These are phyloP conservation scores for Tolypocladium amazonense DNA, from an alignment of 2,329 filamentous ascomycete genomes.

Conservation along the genomic window DNA sequence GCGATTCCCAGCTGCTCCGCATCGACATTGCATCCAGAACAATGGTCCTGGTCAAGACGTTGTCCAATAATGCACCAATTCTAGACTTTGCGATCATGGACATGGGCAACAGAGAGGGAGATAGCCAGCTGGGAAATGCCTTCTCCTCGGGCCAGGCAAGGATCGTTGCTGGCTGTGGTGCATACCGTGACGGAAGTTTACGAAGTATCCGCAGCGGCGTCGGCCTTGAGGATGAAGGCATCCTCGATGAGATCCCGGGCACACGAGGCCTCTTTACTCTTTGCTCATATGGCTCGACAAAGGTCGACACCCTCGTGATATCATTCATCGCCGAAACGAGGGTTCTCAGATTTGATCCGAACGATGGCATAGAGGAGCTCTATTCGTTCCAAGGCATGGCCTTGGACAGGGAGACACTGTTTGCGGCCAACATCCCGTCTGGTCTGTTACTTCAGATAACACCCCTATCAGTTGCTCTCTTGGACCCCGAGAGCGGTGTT, in stretches of 20 bases:
- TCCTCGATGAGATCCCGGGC: constrained; percentile 68
- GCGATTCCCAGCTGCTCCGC: constrained; percentile 75
- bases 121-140: constrained; percentile 66
- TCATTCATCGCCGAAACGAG: constrained; percentile 79
- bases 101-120: constrained; percentile 74
- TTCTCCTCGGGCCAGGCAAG: constrained; percentile 93
- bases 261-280: constrained; percentile 66
- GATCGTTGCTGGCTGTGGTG: constrained; percentile 86
- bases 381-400: constrained; percentile 62
- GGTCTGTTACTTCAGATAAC: constrained; percentile 69
- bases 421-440: constrained; percentile 54
- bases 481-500: constrained; percentile 48
- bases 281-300: constrained; percentile 34
- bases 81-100: constrained; percentile 95
- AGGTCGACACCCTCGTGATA: constrained; percentile 62
- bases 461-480: constrained; percentile 46
- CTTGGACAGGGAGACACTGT: constrained; percentile 61
- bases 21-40: constrained; percentile 31
- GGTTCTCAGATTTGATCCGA: constrained; percentile 62
- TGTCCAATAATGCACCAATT: constrained; percentile 74
- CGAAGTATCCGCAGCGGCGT: constrained; percentile 90
- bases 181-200: constrained; percentile 77
- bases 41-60: constrained; percentile 59
- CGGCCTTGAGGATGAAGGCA: constrained; percentile 76
- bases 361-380: constrained; percentile 78